These are phyloP conservation scores for Hypoxylon intermedium DNA, from an alignment of 495 filamentous ascomycete genomes.

Conservation along the genomic window DNA sequence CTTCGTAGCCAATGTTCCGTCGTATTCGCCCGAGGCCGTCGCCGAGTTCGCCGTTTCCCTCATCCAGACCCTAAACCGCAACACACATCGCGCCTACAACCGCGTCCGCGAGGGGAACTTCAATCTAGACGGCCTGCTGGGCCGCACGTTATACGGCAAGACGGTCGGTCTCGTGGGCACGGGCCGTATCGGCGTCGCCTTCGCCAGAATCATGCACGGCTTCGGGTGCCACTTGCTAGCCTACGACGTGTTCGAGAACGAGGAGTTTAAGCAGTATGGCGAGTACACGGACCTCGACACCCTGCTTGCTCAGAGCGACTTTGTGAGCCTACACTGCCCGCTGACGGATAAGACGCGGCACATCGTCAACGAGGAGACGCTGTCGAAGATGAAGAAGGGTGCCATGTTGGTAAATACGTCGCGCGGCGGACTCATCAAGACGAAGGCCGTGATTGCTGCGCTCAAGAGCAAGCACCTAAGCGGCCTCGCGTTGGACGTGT, in stretches of 20 bases:
- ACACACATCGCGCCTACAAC: constrained; percentile 74
- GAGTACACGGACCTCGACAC: constrained; percentile 61
- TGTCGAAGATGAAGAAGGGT: constrained; percentile 64
- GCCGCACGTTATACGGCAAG: constrained; percentile 65
- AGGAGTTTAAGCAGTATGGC: constrained; percentile 59
- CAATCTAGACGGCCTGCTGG: constrained; percentile 68
- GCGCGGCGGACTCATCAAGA: constrained; percentile 69
- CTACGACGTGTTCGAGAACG: constrained; percentile 60
- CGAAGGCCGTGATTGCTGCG: constrained; percentile 62
- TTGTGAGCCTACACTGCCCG: constrained; percentile 71
- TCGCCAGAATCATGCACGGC: constrained; percentile 62
- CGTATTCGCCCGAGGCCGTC: constrained; percentile 75
- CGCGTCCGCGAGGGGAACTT: constrained; percentile 78
- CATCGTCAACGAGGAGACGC: constrained; percentile 63
- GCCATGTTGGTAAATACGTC: constrained; percentile 72
- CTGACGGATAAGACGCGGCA: constrained; percentile 65
- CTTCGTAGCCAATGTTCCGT: constrained; percentile 71
- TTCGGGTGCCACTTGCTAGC: constrained; percentile 69
- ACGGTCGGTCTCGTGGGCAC: constrained; percentile 65
- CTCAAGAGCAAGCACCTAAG: constrained; percentile 64
- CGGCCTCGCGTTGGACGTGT: constrained; percentile 65
- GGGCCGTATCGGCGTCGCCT: constrained; percentile 61
- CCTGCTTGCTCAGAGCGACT: constrained; percentile 62
- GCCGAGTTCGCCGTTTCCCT: constrained; percentile 75
- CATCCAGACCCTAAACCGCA: constrained; percentile 72